A percentile compares a stretch with the other conserved stretches of the same genome.
These are phyloP conservation scores for Escallonia herrerae DNA, from an alignment of 129 eudicot genomes.

Conservation along the genomic window DNA sequence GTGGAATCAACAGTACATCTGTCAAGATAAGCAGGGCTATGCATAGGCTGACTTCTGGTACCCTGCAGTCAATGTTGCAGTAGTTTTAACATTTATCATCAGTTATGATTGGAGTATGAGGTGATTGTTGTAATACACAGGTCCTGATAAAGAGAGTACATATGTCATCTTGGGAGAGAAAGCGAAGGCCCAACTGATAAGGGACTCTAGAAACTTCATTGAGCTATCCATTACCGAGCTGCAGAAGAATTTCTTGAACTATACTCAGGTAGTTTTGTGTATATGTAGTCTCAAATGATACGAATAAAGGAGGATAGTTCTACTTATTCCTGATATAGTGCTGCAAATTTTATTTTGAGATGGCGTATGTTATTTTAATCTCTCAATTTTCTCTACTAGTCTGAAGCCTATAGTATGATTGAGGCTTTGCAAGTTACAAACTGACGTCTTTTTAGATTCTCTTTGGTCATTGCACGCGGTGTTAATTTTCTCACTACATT, in stretches of 20 bases:
- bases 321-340: not conserved
- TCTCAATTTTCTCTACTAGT: too few relatives aligned
- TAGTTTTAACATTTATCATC: not conserved
- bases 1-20: constrained; percentile 92
- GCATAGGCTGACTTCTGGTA: constrained; percentile 71
- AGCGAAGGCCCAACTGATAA: constrained; percentile 87
- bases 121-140: constrained; percentile 22
- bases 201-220: constrained; percentile 85
- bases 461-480: too few relatives aligned
- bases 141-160: constrained; percentile 73
- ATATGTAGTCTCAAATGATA: not conserved
- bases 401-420: too few relatives aligned
- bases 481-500: too few relatives aligned
- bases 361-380: too few relatives aligned
- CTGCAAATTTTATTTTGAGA: too few relatives aligned
- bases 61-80: not conserved
- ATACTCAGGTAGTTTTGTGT: constrained; percentile 67
- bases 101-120: not conserved
- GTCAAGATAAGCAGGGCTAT: constrained; percentile 93
- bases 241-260: constrained; percentile 88
- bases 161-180: constrained; percentile 91
- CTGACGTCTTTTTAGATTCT: too few relatives aligned
- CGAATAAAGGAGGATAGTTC: not conserved
- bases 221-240: constrained; percentile 62
- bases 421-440: too few relatives aligned